A percentile compares a stretch with the other conserved stretches of the same genome.
Conservation (phyloP, 352 stramenopile genomes). For the Plasmopara viticola region DNA sequence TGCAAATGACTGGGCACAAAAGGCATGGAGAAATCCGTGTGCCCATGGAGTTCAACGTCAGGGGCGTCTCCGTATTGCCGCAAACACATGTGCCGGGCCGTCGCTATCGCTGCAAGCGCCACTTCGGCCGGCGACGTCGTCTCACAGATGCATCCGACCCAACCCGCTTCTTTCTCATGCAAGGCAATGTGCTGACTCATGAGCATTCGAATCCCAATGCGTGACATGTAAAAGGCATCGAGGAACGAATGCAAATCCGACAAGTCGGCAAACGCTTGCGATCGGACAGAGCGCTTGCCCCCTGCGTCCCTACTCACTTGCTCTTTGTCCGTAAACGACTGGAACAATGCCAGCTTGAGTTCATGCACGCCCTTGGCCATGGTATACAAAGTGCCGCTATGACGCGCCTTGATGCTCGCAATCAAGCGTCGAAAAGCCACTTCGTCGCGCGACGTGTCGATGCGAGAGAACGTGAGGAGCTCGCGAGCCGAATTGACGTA, state of each 20-base stretch:
- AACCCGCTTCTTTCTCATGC: constrained; percentile 84
- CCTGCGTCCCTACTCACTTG: constrained; percentile 43
- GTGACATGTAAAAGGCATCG: constrained; percentile 98
- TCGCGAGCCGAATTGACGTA: constrained; percentile 97
- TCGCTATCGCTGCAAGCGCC: constrained; percentile 94
- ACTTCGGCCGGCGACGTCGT: constrained; percentile 95
- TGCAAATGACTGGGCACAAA: constrained; percentile 94
- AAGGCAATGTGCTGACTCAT: constrained; percentile 99
- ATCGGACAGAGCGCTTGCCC: constrained; percentile 62
- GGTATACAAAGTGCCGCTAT: constrained; percentile 97
- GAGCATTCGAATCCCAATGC: constrained; percentile 99
- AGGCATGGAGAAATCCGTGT: constrained; percentile 98
- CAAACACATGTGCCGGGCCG: constrained; percentile 98
- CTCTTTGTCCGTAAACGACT: constrained; percentile 51
- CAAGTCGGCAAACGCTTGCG: constrained; percentile 86
- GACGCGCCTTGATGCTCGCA: constrained; percentile 95
- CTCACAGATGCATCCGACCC: constrained; percentile 93
- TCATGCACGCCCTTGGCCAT: constrained; percentile 99
- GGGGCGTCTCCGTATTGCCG: constrained; percentile 98
- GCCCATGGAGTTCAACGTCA: constrained; percentile 96
- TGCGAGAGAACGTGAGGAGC: constrained; percentile 80
- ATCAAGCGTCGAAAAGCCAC: constrained; percentile 91
- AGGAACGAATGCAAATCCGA: constrained; percentile 96
- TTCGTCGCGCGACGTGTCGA: constrained; percentile 85
- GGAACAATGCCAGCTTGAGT: constrained; percentile 89